Conservation (phyloP, 2,329 filamentous ascomycete species). For the Penicillium sp. region DNA sequence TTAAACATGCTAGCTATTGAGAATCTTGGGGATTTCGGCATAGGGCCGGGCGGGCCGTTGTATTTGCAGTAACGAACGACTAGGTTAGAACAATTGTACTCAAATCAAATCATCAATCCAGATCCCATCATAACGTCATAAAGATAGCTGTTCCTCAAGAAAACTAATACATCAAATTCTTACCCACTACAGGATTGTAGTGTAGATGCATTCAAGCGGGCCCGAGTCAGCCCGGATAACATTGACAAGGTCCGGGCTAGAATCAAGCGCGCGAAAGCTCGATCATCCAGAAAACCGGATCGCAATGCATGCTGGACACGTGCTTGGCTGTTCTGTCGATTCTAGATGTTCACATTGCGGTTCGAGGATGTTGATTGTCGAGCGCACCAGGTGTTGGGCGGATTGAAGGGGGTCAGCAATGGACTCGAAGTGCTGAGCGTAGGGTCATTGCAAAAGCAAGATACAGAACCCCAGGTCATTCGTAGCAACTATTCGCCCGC, state of each 20-base stretch:
- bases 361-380: neutral
- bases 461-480: neutral
- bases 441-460: neutral
- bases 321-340: neutral
- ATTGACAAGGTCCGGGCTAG: neutral
- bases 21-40: neutral
- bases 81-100: conserved; percentile 19
- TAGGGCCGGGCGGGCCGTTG: neutral
- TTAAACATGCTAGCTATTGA: neutral
- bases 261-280: neutral
- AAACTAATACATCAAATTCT: conserved; percentile 8
- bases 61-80: conserved; percentile 20
- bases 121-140: conserved; percentile 22
- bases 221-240: neutral
- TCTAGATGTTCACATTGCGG: neutral
- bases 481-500: neutral
- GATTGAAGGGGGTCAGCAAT: neutral
- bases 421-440: neutral
- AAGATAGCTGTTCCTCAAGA: conserved; percentile 17
- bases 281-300: neutral
- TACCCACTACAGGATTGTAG: neutral
- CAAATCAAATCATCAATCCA: conserved; percentile 20
- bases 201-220: neutral
- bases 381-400: neutral
- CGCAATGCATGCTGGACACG: neutral